These are phyloP conservation scores for Recurvomyces mirabilis DNA, from an alignment of 495 filamentous ascomycete genomes.

Conservation along the genomic window DNA sequence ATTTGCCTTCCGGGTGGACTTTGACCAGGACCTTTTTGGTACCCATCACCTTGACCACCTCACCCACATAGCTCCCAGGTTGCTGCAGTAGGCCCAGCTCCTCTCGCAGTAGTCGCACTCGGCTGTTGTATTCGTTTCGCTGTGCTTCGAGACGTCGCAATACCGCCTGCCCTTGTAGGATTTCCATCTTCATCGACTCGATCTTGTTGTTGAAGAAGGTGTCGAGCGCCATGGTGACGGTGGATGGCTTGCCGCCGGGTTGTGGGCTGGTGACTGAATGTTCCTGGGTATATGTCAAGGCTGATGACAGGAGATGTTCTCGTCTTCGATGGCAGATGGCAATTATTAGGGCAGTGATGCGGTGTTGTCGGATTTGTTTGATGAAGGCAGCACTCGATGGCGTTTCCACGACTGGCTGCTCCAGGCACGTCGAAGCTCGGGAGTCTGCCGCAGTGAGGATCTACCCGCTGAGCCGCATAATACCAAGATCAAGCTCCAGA, in stretches of 20 bases:
- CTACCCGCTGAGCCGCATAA: neutral
- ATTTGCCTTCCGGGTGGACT: slow-evolving; percentile 99
- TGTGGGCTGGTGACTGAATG: too few species aligned
- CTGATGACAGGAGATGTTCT: too few species aligned
- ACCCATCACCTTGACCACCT: slow-evolving; percentile 99
- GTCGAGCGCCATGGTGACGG: slow-evolving; percentile 81
- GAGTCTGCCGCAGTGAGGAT: neutral
- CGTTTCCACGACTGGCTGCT: neutral
- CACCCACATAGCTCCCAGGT: slow-evolving; percentile 94
- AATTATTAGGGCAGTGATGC: neutral
- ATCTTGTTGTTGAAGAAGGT: slow-evolving; percentile 99
- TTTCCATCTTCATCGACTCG: slow-evolving; percentile 99
- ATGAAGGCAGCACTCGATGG: slow-evolving; percentile 2
- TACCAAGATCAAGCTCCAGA: neutral
- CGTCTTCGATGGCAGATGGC: too few species aligned
- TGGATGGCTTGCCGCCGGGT: neutral
- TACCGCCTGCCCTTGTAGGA: slow-evolving; percentile 94
- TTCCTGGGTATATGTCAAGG: neutral
- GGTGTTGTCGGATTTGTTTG: neutral
- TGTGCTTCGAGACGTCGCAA: slow-evolving; percentile 92
- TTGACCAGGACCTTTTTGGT: slow-evolving; percentile 99
- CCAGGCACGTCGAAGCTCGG: too few species aligned
- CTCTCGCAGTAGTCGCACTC: slow-evolving; percentile 88
- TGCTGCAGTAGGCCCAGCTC: slow-evolving; percentile 94
- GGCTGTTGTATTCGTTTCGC: slow-evolving; percentile 98